Base-by-base conservation (phyloP, 2,329 filamentous ascomycete genomes). In the Xylariales sp. region DNA sequence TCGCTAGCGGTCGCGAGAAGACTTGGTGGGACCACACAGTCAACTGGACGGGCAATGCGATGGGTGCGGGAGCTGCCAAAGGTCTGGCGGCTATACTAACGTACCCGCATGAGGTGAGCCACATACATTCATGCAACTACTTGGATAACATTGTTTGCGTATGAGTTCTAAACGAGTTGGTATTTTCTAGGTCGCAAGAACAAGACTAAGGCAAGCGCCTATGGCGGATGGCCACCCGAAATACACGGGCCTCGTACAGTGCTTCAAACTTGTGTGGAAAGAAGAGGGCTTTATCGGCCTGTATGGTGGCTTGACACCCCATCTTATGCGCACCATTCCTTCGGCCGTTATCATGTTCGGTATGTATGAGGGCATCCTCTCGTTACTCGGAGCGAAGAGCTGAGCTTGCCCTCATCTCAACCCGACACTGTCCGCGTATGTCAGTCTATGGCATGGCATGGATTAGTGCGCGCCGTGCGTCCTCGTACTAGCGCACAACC, bases 331-430 rank as follows among this genome's bases (percentile, higher is more conserved):
- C 69, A 94, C 94, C 6, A 94, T 97, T 5, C 95, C 95, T 1
- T 96, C 92, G 73, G 94, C 95, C 7, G 94, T 93, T 73, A 97
- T 98, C 79, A 97, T 97, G 92, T 97, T 97, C 79, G 94, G 93
- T 80, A 96, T 96, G 84, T 97, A 89, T 75, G 87, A 89, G 76
- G 85, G 82, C 62, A 88, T 89, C 50, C 79, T 89, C 18, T 77
- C 76, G 54, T 58, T 79, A 1, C 72, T 78, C 14, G 75, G 72
- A 56, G 68, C 74, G 9, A 77, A 76, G 75, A 77, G 73, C 67
- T 79, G 72, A 73, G 70, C 14, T 46, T 16, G 43, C 16, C n/a
- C 48, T 0, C 36, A 50, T 32, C 14, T 62, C n/a, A 23, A 32
- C 16, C 28, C 5, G 43, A 7, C 8, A 30, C 36, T 45, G 41